phyloP scores from a whole-genome alignment of 352 stramenopile species.

The Phytopythium aichiense region DNA sequence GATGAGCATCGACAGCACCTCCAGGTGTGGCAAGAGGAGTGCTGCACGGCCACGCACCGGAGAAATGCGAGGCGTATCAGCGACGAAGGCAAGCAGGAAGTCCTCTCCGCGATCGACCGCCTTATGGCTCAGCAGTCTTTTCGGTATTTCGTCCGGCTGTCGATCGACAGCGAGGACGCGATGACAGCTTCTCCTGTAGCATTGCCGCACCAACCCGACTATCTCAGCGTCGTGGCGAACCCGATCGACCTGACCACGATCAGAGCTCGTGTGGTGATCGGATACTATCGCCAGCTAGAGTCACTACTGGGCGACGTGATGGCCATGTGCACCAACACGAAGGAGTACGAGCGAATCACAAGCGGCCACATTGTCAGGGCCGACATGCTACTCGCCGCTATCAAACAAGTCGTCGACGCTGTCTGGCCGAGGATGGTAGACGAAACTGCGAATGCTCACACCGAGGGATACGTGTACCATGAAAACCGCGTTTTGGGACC shows the following conservation, averaged over 20 bases:
- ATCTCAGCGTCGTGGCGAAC: constrained; percentile 2
- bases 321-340: not conserved
- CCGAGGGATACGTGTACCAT: constrained; percentile 2
- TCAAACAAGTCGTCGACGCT: not conserved
- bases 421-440: not conserved
- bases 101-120: constrained; percentile 1
- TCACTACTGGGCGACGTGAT: not conserved
- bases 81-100: not conserved
- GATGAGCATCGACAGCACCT: not conserved
- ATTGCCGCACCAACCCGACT: not conserved
- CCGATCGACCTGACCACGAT: constrained; percentile 3
- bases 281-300: constrained; percentile 4
- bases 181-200: not conserved
- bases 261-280: not conserved
- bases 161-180: not conserved
- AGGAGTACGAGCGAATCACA: not conserved
- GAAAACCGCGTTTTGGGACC: not conserved
- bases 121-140: constrained; percentile 2
- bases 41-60: not conserved
- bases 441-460: no score
- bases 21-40: not conserved
- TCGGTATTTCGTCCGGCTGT: constrained; percentile 1
- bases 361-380: not conserved
- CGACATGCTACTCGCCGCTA: not conserved
- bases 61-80: not conserved